A percentile compares a stretch with the other conserved stretches of the same genome.
These are phyloP conservation scores for Cryphonectria naterciae DNA, from an alignment of 2,329 filamentous ascomycete genomes.

Conservation along the genomic window DNA sequence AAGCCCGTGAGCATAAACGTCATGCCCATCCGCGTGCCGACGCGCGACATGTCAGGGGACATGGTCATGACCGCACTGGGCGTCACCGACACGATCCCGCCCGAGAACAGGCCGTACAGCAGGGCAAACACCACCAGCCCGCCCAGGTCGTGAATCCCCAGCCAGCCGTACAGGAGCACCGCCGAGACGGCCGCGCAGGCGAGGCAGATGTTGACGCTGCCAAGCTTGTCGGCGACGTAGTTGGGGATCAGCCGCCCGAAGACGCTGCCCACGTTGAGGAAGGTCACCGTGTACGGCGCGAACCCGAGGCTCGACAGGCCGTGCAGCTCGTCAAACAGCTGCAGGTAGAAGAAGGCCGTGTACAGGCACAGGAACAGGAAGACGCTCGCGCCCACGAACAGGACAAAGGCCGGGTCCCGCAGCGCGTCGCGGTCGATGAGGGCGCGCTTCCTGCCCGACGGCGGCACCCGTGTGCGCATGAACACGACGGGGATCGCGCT, in stretches of 20 bases:
- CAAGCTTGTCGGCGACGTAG: constrained; percentile 47
- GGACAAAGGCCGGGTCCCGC: constrained; percentile 43
- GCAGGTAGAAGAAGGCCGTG: constrained; percentile 53
- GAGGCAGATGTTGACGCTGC: constrained; percentile 45
- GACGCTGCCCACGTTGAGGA: constrained; percentile 51
- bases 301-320: constrained; percentile 41
- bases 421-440: constrained; percentile 45
- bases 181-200: constrained; percentile 40
- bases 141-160: constrained; percentile 41
- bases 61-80: constrained; percentile 44
- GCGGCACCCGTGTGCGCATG: constrained; percentile 44
- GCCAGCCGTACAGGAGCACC: constrained; percentile 45
- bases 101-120: constrained; percentile 51
- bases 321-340: constrained; percentile 47
- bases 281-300: constrained; percentile 46
- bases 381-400: constrained; percentile 43
- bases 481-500: constrained; percentile 43
- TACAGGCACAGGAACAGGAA: constrained; percentile 52
- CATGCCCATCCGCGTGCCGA: constrained; percentile 50
- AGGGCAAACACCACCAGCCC: constrained; percentile 47
- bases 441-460: constrained; percentile 35
- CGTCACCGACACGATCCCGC: constrained; percentile 49
- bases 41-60: constrained; percentile 41
- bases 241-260: constrained; percentile 51
- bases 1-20: constrained; percentile 44